phyloP scores from a whole-genome alignment of 2,329 filamentous ascomycete genomes.

The Aplosporella prunicola region DNA sequence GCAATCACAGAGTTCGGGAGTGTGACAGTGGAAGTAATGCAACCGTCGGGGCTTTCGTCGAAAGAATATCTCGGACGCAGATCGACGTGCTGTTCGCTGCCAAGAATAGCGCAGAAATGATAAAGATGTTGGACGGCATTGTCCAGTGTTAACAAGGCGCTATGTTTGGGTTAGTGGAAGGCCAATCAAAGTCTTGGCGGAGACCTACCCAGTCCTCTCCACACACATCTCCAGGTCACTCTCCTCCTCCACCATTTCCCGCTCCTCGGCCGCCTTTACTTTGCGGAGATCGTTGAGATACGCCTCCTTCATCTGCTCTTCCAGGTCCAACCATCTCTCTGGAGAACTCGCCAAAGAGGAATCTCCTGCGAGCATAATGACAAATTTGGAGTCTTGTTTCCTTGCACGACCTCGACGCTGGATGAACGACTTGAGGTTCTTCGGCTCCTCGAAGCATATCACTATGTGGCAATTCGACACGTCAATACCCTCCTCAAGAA shows the following conservation, averaged over 20 bases:
- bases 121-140: slow-evolving; percentile 68
- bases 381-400: slow-evolving; percentile 46
- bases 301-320: slow-evolving; percentile 59
- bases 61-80: slow-evolving; percentile 59
- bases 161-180: slow-evolving; percentile 15
- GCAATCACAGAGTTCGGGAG: slow-evolving; percentile 63
- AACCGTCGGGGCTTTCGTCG: slow-evolving; percentile 25
- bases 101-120: slow-evolving; percentile 65
- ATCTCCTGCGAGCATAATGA: slow-evolving; percentile 29
- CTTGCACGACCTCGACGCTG: slow-evolving; percentile 57
- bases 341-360: slow-evolving; percentile 17
- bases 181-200: not conserved
- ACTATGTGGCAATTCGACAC: slow-evolving; percentile 55
- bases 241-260: slow-evolving; percentile 41
- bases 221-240: slow-evolving; percentile 19
- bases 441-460: slow-evolving; percentile 53
- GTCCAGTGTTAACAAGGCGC: slow-evolving; percentile 61
- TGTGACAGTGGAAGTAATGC: slow-evolving; percentile 51
- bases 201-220: slow-evolving; percentile 21
- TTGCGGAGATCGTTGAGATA: slow-evolving; percentile 58
- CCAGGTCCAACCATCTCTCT: slow-evolving; percentile 55
- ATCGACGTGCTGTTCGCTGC: slow-evolving; percentile 51
- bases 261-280: slow-evolving; percentile 33
- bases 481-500: slow-evolving; percentile 54
- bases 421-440: slow-evolving; percentile 55